These are phyloP conservation scores for Scheffersomyces cryptocercus DNA, from an alignment of 1,139 yeast species.

Conservation along the genomic window DNA sequence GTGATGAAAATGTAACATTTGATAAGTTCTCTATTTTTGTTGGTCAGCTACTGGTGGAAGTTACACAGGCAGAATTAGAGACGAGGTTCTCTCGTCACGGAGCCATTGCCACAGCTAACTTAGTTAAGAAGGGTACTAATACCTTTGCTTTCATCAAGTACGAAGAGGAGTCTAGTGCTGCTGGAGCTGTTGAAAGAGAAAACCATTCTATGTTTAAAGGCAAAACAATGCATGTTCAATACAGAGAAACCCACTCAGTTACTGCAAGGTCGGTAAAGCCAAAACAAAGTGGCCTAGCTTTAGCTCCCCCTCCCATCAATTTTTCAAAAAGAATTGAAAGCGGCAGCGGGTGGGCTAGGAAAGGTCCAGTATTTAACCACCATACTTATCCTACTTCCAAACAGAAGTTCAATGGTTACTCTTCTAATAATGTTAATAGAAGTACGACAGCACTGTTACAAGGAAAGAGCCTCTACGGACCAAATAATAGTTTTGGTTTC, in stretches of 20 bases:
- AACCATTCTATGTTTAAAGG: constrained; percentile 74
- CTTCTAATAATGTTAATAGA: constrained; percentile 15
- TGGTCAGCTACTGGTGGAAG: constrained; percentile 63
- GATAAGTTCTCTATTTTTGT: constrained; percentile 76
- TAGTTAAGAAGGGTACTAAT: constrained; percentile 49
- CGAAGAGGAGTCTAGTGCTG: constrained; percentile 69
- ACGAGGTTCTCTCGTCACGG: constrained; percentile 73
- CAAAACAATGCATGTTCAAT: constrained; percentile 82
- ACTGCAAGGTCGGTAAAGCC: constrained; percentile 7
- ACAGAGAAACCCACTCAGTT: constrained; percentile 56
- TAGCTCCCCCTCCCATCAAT: constrained; percentile 78
- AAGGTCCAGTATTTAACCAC: too few species aligned
- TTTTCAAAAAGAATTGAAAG: constrained; percentile 27
- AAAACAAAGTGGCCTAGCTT: constrained; percentile 35
- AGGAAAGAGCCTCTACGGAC: not conserved
- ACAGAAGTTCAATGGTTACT: constrained; percentile 9
- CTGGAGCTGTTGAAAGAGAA: constrained; percentile 78
- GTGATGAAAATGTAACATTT: constrained; percentile 29
- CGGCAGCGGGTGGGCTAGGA: not conserved
- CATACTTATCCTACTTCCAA: constrained; percentile 1
- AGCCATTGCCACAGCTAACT: constrained; percentile 48
- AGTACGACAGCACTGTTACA: constrained; percentile 3
- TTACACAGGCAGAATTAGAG: constrained; percentile 54
- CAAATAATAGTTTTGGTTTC: not conserved
- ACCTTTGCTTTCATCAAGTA: constrained; percentile 75